Conservation (phyloP, 495 filamentous ascomycete genomes). For the Daldinia grandis region DNA sequence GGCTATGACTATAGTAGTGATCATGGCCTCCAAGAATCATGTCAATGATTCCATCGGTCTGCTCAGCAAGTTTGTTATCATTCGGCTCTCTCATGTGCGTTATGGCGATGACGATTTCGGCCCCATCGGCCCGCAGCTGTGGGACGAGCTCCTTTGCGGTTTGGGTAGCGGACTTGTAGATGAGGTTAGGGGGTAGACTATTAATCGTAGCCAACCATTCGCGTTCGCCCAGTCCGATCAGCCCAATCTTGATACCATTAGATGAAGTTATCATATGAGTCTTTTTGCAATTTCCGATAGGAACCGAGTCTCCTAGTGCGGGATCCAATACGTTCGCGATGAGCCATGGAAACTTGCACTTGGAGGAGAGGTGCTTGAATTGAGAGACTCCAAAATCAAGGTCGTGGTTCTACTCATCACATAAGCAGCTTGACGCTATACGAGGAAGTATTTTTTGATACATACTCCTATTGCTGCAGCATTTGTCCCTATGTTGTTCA, state of each 20-base stretch:
- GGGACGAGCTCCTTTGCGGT: constrained; percentile 77
- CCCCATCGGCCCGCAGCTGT: constrained; percentile 73
- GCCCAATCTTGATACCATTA: constrained; percentile 84
- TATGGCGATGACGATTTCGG: constrained; percentile 80
- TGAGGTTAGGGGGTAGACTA: constrained; percentile 77
- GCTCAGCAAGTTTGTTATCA: constrained; percentile 79
- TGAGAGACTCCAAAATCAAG: constrained; percentile 91
- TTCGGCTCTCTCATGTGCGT: constrained; percentile 90
- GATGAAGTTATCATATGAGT: constrained; percentile 76
- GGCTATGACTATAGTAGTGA: constrained; percentile 80
- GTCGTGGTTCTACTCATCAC: constrained; percentile 74
- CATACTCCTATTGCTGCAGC: constrained; percentile 82
- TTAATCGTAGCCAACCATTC: constrained; percentile 89
- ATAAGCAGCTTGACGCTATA: constrained; percentile 36
- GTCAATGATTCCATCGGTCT: constrained; percentile 75
- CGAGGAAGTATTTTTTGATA: constrained; percentile 22
- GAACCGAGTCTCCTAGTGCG: constrained; percentile 70
- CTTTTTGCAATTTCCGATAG: constrained; percentile 74
- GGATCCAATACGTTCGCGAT: constrained; percentile 74
- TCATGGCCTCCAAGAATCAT: constrained; percentile 90
- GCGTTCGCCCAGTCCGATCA: constrained; percentile 82
- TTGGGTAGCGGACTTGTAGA: constrained; percentile 77
- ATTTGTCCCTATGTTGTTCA: constrained; percentile 79
- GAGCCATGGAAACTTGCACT: constrained; percentile 89
- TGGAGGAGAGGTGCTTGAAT: constrained; percentile 72